Conservation (phyloP, 768 basidiomycete species). For the Multifurca ochricompacta region DNA sequence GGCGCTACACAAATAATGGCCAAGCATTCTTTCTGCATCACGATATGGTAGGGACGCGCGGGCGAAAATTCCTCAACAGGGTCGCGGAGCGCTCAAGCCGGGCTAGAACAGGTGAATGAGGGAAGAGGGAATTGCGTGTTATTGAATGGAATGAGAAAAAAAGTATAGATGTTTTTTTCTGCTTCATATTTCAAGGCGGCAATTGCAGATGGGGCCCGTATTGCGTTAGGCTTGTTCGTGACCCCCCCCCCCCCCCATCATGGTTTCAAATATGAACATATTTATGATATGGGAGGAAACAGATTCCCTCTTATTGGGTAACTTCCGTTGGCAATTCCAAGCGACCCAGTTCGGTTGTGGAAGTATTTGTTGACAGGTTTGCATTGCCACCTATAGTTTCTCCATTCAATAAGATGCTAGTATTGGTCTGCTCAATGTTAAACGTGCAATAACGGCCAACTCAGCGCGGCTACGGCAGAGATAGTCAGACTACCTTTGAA, state of each 20-base stretch:
- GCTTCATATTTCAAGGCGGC: background rate
- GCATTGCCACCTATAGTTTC: no score
- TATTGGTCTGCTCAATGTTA: no score
- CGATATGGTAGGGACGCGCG: background rate
- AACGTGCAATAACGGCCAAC: no score
- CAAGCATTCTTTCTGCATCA: slow-evolving; percentile 6
- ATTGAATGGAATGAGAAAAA: background rate
- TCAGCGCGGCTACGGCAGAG: no score
- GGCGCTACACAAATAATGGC: background rate
- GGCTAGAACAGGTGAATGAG: background rate
- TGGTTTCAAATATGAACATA: background rate
- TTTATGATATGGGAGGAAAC: background rate
- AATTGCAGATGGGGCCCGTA: background rate
- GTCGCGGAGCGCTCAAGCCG: slow-evolving; percentile 1
- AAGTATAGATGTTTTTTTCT: background rate
- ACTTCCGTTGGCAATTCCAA: no score
- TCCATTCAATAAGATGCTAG: no score
- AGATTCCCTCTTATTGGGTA: background rate
- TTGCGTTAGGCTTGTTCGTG: background rate
- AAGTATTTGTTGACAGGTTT: no score
- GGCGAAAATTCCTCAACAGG: background rate
- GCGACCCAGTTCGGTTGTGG: no score
- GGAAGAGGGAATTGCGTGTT: background rate
- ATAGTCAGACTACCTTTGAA: no score
- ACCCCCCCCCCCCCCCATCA: background rate